phyloP scores from a whole-genome alignment of 2,329 filamentous ascomycete species.

The Alternaria incomplexa region DNA sequence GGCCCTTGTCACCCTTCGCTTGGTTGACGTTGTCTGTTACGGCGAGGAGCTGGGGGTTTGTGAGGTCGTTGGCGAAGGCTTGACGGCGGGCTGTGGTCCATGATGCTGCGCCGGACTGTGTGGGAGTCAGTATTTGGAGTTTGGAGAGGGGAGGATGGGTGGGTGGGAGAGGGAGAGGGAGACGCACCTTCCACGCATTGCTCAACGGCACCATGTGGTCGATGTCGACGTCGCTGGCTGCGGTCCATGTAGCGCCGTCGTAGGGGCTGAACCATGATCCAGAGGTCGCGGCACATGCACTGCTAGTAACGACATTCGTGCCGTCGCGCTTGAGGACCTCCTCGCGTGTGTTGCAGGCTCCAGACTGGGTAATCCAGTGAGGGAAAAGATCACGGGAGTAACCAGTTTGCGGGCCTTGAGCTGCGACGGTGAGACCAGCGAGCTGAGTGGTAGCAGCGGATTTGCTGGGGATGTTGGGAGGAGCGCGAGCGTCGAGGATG shows the following conservation, averaged over 20 bases:
- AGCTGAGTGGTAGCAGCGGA: conserved; percentile 65
- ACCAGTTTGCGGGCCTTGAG: conserved; percentile 59
- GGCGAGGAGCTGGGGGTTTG: conserved; percentile 76
- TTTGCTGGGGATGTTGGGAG: conserved; percentile 68
- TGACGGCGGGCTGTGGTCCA: conserved; percentile 74
- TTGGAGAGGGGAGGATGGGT: neutral
- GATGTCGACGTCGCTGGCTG: conserved; percentile 75
- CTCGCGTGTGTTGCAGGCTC: conserved; percentile 73
- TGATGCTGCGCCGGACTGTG: conserved; percentile 67
- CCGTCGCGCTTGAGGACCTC: conserved; percentile 78
- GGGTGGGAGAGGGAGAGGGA: no score
- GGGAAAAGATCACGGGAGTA: conserved; percentile 74
- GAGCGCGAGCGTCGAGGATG: conserved; percentile 44
- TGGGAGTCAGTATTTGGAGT: neutral
- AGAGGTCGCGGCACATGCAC: conserved; percentile 66
- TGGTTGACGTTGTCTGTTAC: conserved; percentile 80
- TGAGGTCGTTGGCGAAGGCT: conserved; percentile 78
- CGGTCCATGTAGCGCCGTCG: conserved; percentile 74
- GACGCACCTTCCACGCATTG: conserved; percentile 74
- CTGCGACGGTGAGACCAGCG: conserved; percentile 62
- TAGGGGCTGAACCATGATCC: conserved; percentile 76
- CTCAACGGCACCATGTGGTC: conserved; percentile 83
- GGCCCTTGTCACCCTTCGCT: conserved; percentile 73
- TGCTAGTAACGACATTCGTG: conserved; percentile 63
- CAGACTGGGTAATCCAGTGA: conserved; percentile 68